phyloP scores from a whole-genome alignment of 2,329 filamentous ascomycete genomes.

The Trichocomaceae sp. region DNA sequence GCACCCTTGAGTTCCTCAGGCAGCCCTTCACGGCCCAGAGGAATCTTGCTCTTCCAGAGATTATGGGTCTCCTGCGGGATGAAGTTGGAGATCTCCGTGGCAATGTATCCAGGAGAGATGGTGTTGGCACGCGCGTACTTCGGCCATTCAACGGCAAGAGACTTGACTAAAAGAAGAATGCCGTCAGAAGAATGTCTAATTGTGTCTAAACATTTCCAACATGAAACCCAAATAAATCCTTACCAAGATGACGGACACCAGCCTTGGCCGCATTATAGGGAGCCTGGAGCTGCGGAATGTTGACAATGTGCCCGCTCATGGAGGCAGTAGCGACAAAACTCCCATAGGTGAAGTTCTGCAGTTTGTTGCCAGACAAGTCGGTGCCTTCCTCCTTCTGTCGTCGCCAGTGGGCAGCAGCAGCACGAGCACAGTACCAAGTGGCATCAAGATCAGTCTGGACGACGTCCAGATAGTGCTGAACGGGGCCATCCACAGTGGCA shows the following conservation, averaged over 20 bases:
- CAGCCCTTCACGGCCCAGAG: slow-evolving; percentile 69
- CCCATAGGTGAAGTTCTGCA: slow-evolving; percentile 56
- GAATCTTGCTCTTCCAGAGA: slow-evolving; percentile 71
- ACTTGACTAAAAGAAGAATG: slow-evolving; percentile 51
- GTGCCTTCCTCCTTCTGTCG: slow-evolving; percentile 63
- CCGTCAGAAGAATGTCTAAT: slow-evolving; percentile 14
- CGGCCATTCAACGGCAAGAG: slow-evolving; percentile 69
- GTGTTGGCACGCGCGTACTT: slow-evolving; percentile 67
- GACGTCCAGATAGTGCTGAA: slow-evolving; percentile 61
- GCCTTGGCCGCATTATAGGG: slow-evolving; percentile 70
- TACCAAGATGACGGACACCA: slow-evolving; percentile 47
- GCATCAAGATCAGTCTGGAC: slow-evolving; percentile 67
- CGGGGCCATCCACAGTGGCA: slow-evolving; percentile 57
- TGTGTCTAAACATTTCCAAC: slow-evolving; percentile 36
- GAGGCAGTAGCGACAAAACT: slow-evolving; percentile 73
- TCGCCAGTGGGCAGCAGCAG: slow-evolving; percentile 62
- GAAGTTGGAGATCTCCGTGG: slow-evolving; percentile 65
- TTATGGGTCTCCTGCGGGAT: slow-evolving; percentile 60
- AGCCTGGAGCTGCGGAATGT: slow-evolving; percentile 67
- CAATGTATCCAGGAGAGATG: slow-evolving; percentile 69
- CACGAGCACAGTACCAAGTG: slow-evolving; percentile 69
- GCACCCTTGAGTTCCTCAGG: slow-evolving; percentile 73
- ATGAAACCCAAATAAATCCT: slow-evolving; percentile 39
- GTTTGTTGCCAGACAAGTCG: slow-evolving; percentile 54
- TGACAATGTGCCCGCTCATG: slow-evolving; percentile 72